Conservation (phyloP, 495 filamentous ascomycete species). For the Aspergillus nidulans region DNA sequence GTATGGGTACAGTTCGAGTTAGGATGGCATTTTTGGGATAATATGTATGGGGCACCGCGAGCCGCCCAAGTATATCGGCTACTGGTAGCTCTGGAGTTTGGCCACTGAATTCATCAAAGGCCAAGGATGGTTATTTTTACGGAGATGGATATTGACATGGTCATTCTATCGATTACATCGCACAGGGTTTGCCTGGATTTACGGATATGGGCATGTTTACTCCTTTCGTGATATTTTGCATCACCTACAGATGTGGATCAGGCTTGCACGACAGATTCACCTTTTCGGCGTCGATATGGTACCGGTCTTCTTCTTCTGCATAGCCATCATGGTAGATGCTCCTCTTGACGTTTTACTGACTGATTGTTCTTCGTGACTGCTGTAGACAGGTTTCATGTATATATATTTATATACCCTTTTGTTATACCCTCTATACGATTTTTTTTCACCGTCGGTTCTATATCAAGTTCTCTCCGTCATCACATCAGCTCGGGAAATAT, state of each 20-base stretch:
- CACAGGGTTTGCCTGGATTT: constrained; percentile 10
- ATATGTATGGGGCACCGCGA: constrained; percentile 24
- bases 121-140: background rate
- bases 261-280: constrained; percentile 11
- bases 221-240: constrained; percentile 13
- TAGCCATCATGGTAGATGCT: constrained; percentile 8
- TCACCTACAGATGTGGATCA: constrained; percentile 21
- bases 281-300: constrained; percentile 27
- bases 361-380: background rate
- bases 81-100: constrained; percentile 5
- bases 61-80: constrained; percentile 20
- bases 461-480: background rate
- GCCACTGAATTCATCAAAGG: background rate
- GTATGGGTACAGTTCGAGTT: constrained; percentile 25
- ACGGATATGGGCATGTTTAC: constrained; percentile 15
- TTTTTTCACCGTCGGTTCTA: background rate
- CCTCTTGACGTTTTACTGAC: background rate
- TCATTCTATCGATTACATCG: constrained; percentile 11
- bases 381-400: constrained; percentile 5
- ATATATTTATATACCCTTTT: constrained; percentile 7
- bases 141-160: background rate
- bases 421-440: background rate
- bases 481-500: background rate
- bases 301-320: constrained; percentile 21
- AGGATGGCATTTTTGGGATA: constrained; percentile 34